These are phyloP conservation scores for Ceratobasidium sp. DNA, from an alignment of 1,284 basidiomycete species.

Conservation along the genomic window DNA sequence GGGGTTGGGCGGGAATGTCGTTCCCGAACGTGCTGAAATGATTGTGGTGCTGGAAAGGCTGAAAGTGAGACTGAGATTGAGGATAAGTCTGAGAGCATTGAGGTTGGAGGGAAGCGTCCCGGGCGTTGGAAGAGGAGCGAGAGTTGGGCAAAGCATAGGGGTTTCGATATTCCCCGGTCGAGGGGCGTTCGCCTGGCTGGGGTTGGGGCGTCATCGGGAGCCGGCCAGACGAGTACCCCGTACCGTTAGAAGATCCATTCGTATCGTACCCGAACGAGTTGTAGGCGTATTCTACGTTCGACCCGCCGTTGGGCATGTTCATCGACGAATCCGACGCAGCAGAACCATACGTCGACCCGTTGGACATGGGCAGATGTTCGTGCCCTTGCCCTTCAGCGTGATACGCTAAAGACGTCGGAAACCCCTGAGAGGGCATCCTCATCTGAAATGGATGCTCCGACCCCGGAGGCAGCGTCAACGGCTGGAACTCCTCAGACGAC, in stretches of 20 bases:
- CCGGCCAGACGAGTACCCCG: background rate
- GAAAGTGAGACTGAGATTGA: conserved; percentile 1
- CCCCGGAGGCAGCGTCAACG: background rate
- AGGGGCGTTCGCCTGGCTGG: background rate
- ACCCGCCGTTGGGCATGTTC: background rate
- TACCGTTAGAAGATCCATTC: background rate
- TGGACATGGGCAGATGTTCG: background rate
- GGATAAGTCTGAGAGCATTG: background rate
- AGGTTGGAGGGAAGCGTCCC: background rate
- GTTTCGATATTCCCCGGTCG: background rate
- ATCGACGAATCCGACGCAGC: background rate
- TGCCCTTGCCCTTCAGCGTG: background rate
- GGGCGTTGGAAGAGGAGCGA: too few species aligned
- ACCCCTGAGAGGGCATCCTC: background rate
- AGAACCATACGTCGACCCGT: background rate
- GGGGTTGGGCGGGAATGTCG: conserved; percentile 1
- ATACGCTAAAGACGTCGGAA: conserved; percentile 17
- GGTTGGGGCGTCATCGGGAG: background rate
- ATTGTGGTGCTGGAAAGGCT: background rate
- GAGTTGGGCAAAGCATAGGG: too few species aligned
- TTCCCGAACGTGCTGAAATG: background rate
- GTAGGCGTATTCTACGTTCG: background rate
- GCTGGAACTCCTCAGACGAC: background rate
- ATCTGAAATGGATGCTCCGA: background rate
- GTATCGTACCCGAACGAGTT: background rate